These are phyloP conservation scores for Ceratopteris richardii DNA, from an alignment of 75 land plant species.

Conservation along the genomic window DNA sequence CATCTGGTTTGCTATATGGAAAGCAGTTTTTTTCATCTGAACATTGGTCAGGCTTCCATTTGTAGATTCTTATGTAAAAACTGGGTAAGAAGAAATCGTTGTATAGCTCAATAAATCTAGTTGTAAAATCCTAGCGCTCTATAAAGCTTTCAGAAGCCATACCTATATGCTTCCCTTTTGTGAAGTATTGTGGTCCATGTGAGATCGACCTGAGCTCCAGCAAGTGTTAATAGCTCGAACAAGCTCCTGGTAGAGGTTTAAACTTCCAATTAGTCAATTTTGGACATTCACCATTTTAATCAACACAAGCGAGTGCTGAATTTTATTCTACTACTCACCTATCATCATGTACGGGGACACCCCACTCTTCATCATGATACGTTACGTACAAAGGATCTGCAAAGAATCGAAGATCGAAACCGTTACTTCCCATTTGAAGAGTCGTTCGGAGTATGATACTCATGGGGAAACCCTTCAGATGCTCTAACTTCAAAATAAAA, in stretches of 20 bases:
- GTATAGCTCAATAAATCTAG: background rate
- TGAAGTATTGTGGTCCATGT: constrained; percentile 68
- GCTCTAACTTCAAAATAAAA: no score
- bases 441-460: no score
- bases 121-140: background rate
- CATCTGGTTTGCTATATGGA: background rate
- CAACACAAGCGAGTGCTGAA: no score
- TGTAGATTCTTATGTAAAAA: no score
- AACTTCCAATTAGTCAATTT: no score
- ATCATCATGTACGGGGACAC: constrained; percentile 83
- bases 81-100: no score
- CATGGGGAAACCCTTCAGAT: no score
- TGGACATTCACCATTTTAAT: no score
- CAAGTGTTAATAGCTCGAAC: constrained; percentile 66
- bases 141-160: background rate
- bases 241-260: constrained; percentile 42
- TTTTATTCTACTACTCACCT: constrained; percentile 40
- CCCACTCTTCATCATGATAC: constrained; percentile 92
- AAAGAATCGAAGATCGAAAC: no score
- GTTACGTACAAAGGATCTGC: constrained; percentile 62
- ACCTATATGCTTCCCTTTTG: constrained; percentile 65
- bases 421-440: no score
- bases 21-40: no score
- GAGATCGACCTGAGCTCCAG: constrained; percentile 70
- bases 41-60: no score